These are phyloP conservation scores for Nemophila menziesii DNA, from an alignment of 257 asterid species.

Conservation along the genomic window DNA sequence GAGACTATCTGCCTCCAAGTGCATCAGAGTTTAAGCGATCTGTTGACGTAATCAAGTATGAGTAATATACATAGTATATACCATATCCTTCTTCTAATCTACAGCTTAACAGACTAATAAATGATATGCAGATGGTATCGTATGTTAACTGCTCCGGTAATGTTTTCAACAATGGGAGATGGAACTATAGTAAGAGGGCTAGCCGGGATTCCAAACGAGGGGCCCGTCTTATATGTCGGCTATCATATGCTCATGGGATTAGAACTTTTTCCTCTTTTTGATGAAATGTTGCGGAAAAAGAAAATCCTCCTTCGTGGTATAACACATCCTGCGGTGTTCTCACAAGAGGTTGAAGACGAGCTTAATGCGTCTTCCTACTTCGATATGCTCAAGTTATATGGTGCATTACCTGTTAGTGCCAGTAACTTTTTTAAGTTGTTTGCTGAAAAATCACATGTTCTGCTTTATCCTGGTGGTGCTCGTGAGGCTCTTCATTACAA, in stretches of 20 bases:
- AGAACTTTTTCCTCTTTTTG: slow-evolving; percentile 18
- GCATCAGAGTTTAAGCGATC: slow-evolving; percentile 41
- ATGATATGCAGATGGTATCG: slow-evolving; percentile 32
- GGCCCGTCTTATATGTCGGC: slow-evolving; percentile 42
- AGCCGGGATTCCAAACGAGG: slow-evolving; percentile 60
- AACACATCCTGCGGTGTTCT: slow-evolving; percentile 33
- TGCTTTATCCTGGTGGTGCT: slow-evolving; percentile 46
- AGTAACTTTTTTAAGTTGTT: slow-evolving; percentile 21
- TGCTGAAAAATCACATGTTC: slow-evolving; percentile 16
- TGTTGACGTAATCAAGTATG: slow-evolving; percentile 34
- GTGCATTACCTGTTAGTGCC: slow-evolving; percentile 32
- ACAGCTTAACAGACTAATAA: not conserved
- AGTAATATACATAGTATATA: not conserved
- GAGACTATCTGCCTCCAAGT: slow-evolving; percentile 67
- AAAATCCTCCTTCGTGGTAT: slow-evolving; percentile 21
- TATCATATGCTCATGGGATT: slow-evolving; percentile 42
- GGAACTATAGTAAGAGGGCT: slow-evolving; percentile 70
- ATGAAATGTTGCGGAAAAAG: slow-evolving; percentile 30
- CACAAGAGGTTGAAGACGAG: slow-evolving; percentile 5
- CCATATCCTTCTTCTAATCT: not conserved
- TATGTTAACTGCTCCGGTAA: slow-evolving; percentile 33
- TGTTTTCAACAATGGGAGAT: slow-evolving; percentile 35
- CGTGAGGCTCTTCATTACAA: slow-evolving; percentile 39
- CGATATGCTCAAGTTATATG: slow-evolving; percentile 27
- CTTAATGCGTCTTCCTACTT: slow-evolving; percentile 16